A percentile compares a stretch with the other conserved stretches of the same genome.
phyloP scores from a whole-genome alignment of 345 rosid genomes.

The Populus nigra region DNA sequence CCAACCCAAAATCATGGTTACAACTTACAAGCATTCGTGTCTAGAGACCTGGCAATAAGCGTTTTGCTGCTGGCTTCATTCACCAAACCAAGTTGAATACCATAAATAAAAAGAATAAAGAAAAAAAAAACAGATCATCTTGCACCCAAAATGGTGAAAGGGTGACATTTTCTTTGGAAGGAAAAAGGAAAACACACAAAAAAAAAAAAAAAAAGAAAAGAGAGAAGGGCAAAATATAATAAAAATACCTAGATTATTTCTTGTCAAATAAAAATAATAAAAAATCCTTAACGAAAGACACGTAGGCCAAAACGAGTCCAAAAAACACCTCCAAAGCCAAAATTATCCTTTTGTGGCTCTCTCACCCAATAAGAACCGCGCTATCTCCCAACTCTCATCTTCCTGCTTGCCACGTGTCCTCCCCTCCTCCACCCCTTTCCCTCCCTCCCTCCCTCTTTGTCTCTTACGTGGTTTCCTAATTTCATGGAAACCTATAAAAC shows the following conservation, averaged over 20 bases:
- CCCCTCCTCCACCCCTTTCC: constrained; percentile 52
- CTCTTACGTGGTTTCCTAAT: background rate
- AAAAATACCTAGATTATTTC: background rate
- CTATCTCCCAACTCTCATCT: constrained; percentile 19
- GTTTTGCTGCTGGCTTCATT: too few species aligned
- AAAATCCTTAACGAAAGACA: background rate
- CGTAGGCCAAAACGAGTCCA: constrained; percentile 25
- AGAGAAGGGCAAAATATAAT: too few species aligned
- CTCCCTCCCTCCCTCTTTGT: background rate
- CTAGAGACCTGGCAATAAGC: too few species aligned
- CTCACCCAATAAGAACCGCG: constrained; percentile 31
- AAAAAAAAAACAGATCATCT: too few species aligned
- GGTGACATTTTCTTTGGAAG: too few species aligned
- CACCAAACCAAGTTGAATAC: too few species aligned
- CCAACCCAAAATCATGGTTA: too few species aligned
- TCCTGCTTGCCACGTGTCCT: constrained; percentile 57
- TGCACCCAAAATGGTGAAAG: too few species aligned
- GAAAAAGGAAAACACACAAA: too few species aligned
- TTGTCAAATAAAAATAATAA: background rate
- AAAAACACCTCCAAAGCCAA: background rate
- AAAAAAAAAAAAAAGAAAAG: too few species aligned
- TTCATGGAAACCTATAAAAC: background rate
- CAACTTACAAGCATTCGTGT: too few species aligned
- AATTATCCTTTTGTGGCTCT: constrained; percentile 19
- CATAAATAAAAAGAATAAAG: too few species aligned